phyloP scores from a whole-genome alignment of 176 grass and related monocot genomes.

The Elymus sibiricus region DNA sequence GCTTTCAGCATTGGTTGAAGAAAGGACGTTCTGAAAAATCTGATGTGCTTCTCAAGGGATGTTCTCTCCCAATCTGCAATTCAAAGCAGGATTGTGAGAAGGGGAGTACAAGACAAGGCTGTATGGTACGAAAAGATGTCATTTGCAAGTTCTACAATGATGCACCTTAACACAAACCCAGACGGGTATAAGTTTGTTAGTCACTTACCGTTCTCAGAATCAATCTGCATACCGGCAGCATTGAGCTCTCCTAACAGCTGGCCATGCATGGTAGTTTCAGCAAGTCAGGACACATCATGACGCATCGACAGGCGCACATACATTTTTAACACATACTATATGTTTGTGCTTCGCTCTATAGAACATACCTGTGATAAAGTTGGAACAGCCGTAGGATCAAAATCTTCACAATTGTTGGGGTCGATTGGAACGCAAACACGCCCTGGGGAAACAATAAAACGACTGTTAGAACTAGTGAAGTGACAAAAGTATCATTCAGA shows the following conservation, averaged over 20 bases:
- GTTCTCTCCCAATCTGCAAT: constrained; percentile 71
- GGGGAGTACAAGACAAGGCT: background rate
- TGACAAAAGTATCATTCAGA: background rate
- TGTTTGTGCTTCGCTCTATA: background rate
- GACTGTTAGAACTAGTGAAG: background rate
- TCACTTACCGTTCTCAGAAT: constrained; percentile 51
- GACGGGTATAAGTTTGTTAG: background rate
- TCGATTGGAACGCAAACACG: constrained; percentile 89
- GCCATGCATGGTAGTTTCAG: constrained; percentile 1
- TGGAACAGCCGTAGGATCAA: constrained; percentile 74
- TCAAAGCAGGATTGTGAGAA: background rate
- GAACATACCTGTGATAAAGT: constrained; percentile 69
- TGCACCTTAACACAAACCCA: background rate
- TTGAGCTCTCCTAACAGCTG: constrained; percentile 91
- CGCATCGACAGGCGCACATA: background rate
- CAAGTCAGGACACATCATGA: constrained; percentile 9
- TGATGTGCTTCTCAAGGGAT: constrained; percentile 54
- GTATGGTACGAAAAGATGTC: background rate
- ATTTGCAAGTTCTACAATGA: background rate
- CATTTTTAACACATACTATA: background rate
- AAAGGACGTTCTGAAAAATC: constrained; percentile 75
- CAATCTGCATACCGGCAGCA: constrained; percentile 34
- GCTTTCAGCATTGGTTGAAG: constrained; percentile 72
- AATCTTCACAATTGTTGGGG: constrained; percentile 75
- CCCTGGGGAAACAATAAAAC: constrained; percentile 40